A percentile compares a stretch with the other conserved stretches of the same genome.
Evolutionary conservation across 75 land plant genomes (phyloP).

Genomic region (Selaginella moellendorffii): DNA sequence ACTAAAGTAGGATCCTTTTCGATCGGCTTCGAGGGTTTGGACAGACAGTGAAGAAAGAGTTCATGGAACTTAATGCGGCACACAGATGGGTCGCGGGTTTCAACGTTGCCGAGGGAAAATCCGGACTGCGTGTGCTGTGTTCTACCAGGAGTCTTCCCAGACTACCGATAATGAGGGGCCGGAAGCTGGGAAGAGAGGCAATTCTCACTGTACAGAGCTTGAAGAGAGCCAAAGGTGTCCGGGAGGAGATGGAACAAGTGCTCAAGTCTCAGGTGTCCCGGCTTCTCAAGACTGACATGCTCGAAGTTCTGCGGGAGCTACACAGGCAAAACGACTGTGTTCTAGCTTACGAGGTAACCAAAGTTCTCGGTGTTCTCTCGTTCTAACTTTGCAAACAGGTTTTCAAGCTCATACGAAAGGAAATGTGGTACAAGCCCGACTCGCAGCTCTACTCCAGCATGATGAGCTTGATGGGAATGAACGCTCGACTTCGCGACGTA

Average conservation of each 20-base stretch:
- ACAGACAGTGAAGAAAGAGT: no score
- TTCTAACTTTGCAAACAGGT: no score
- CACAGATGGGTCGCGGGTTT: no score
- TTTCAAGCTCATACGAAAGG: slow-evolving; percentile 26
- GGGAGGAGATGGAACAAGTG: neutral
- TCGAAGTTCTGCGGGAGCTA: slow-evolving; percentile 55
- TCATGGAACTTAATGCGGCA: no score
- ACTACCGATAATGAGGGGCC: slow-evolving; percentile 47
- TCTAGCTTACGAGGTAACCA: slow-evolving; percentile 38
- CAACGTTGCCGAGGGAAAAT: no score
- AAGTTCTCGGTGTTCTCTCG: no score
- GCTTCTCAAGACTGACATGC: slow-evolving; percentile 59
- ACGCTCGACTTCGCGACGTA: slow-evolving; percentile 22
- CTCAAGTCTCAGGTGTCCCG: slow-evolving; percentile 25
- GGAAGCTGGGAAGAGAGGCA: slow-evolving; percentile 49
- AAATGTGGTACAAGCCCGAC: slow-evolving; percentile 40
- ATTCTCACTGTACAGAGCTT: slow-evolving; percentile 58
- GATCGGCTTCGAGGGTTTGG: no score
- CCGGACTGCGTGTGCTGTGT: neutral
- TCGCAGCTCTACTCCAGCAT: slow-evolving; percentile 22
- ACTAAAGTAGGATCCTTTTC: no score
- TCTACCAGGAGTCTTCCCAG: slow-evolving; percentile 18
- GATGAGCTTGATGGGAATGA: slow-evolving; percentile 15
- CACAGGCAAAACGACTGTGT: slow-evolving; percentile 45
- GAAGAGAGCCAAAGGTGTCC: slow-evolving; percentile 24